Percentiles rank a stretch among this genome's conserved stretches.
Evolutionary conservation across 2,329 filamentous ascomycete genomes (phyloP).

Genomic region (Curvularia hawaiiensis): DNA sequence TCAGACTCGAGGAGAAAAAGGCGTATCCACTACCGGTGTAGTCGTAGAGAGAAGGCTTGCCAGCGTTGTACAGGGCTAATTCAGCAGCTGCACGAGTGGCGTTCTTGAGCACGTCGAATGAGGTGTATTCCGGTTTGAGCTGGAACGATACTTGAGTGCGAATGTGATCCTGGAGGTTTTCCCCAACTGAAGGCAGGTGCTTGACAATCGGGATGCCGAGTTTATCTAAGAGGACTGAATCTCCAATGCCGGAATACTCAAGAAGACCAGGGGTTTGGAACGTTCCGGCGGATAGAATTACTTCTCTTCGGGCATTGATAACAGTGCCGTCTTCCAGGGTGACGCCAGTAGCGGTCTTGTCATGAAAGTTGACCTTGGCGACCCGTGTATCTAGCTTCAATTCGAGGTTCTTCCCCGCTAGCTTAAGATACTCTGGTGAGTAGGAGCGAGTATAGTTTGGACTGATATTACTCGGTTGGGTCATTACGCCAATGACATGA

Average conservation of each 20-base stretch:
- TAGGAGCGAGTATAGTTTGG: slow-evolving; percentile 58
- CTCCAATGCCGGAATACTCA: slow-evolving; percentile 34
- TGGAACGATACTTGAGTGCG: slow-evolving; percentile 33
- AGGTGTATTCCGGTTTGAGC: slow-evolving; percentile 29
- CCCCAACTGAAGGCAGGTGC: slow-evolving; percentile 31
- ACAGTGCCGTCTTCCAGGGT: slow-evolving; percentile 37
- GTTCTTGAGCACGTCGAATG: slow-evolving; percentile 32
- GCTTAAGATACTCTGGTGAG: slow-evolving; percentile 52
- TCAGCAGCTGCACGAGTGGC: slow-evolving; percentile 47
- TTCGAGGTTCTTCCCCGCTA: slow-evolving; percentile 52
- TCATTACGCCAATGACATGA: slow-evolving; percentile 57
- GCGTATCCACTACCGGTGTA: slow-evolving; percentile 49
- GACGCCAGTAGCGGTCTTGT: slow-evolving; percentile 38
- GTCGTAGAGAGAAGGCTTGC: slow-evolving; percentile 47
- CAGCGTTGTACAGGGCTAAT: slow-evolving; percentile 45
- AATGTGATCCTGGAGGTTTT: slow-evolving; percentile 44
- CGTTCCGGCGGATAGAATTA: slow-evolving; percentile 36
- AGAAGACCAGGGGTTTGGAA: slow-evolving; percentile 35
- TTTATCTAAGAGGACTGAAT: slow-evolving; percentile 19
- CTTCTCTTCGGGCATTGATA: slow-evolving; percentile 37
- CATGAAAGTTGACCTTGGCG: slow-evolving; percentile 46
- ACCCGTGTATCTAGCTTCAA: slow-evolving; percentile 47
- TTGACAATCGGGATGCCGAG: slow-evolving; percentile 28
- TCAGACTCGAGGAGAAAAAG: slow-evolving; percentile 52
- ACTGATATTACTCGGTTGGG: slow-evolving; percentile 57